Base-by-base conservation (phyloP, 2,329 filamentous ascomycete genomes). In the Allantophomopsis lycopodina region DNA sequence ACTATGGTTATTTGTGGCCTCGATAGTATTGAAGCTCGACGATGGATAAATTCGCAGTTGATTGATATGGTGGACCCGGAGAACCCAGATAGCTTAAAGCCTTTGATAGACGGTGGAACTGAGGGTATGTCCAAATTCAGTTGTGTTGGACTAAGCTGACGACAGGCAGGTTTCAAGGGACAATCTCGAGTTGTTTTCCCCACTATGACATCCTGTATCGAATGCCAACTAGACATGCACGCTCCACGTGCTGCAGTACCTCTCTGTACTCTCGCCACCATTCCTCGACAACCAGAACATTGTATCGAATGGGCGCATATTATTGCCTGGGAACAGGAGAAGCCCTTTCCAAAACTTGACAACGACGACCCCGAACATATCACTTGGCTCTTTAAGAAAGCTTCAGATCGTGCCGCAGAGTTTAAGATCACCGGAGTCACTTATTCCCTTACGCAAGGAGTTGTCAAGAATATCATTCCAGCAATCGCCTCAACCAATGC, bases 301-400 rank as follows among this genome's bases (percentile, higher is more conserved):
- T 98, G 91, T 58, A 84, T 98, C 54, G 91, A 98, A 63, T 98
- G 91, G 91, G 93, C 91, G 0, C 89, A 96, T 58, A 82, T 96
- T 54, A 95, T 98, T 46, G 91, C 91, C 32, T 98, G 91, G 91
- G 87, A 94, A 45, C 74, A 82, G 49, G 77, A 86, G 53, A 80
- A 82, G 56, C 83, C 82, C 46, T 93, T 89, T 48, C 79, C 87
- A 14, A 71, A 74, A 30, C 79, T 98, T 36, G 91, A 98, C 62
- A 95, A 86, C 50, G 93, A 98, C 59, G 86, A 98, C 53, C 84
- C 93, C 32, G 86, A 93, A 56, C 91, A 98, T 60, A 91, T 98
- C 54, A 83, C 80, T n/a, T 98, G 91, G 91, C 72, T 98, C 4
- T 96, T 85, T 60, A 72, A 85, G 46, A 87, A 87, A 54, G 87